Evolutionary conservation across 2,329 filamentous ascomycete genomes (phyloP), one percentile per base, ranked within the genome.

Genomic region (Curvularia eragrostidis): DNA sequence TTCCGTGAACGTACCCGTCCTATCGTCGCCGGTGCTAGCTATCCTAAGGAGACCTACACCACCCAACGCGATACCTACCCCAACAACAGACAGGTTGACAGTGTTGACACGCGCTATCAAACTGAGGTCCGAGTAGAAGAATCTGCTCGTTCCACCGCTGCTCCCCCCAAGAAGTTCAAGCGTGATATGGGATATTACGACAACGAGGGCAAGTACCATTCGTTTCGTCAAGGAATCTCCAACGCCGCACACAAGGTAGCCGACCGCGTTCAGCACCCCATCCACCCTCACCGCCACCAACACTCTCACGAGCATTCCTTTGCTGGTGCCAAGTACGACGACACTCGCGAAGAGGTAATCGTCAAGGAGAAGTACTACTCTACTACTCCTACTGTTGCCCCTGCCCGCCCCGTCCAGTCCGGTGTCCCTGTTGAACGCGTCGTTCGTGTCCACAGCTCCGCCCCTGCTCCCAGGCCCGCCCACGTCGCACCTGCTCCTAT

Each of bases 401-500:
- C 64, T 58, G 66, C 64, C 68, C 70, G 67, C 70, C 70, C 72
- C 62, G 67, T 77, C 64, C 73, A 74, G 59, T 75, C 77, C 66
- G 70, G 71, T 62, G 72, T 62, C 72, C 67, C 79, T 73, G 65
- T 69, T 49, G 63, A 68, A 57, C 66, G 63, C 54, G 62, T 71
- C 63, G 58, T 64, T 60, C 66, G 68, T 68, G 63, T 66, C 64
- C 64, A 65, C 65, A 59, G 67, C 59, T 52, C 58, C 26, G 41
- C 52, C 28, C 56, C 41, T 24, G 39, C 52, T 12, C 52, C 38
- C 56, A 55, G 46, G 59, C 52, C 66, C 39, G 54, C 47, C 68
- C 96, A 91, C 36, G 46, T 47, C 48, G 59, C 89, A 90, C 97
- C 88, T 93, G 96, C 85, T 91, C 97, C 83, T 93, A 93, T 82